A percentile compares a stretch with the other conserved stretches of the same genome.
These are phyloP conservation scores for Verruconis gallopava DNA, from an alignment of 2,329 filamentous ascomycete species.

Conservation along the genomic window DNA sequence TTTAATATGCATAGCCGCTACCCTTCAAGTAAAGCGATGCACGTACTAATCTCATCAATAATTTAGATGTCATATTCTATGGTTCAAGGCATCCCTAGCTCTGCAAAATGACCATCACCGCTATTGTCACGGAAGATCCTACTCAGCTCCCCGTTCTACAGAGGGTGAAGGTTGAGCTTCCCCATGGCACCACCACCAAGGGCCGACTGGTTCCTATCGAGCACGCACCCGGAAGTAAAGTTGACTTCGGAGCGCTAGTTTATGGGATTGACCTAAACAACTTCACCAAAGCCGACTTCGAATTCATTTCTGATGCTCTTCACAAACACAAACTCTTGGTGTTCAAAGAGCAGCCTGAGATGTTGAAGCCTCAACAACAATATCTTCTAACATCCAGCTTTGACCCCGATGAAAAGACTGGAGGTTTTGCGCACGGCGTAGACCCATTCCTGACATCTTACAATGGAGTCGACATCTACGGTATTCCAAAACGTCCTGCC, in stretches of 20 bases:
- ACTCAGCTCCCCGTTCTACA: background rate
- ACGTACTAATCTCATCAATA: no score
- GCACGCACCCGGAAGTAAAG: background rate
- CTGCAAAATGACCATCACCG: background rate
- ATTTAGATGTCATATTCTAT: no score
- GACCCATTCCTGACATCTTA: slow-evolving; percentile 6
- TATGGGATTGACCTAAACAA: slow-evolving; percentile 7
- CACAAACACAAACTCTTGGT: slow-evolving; percentile 7
- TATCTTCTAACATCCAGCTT: slow-evolving; percentile 1
- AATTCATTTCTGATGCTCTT: slow-evolving; percentile 4
- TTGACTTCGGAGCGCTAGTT: slow-evolving; percentile 4
- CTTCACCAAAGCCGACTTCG: slow-evolving; percentile 6
- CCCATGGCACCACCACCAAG: slow-evolving; percentile 1
- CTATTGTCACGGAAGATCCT: background rate
- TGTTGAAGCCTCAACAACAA: slow-evolving; percentile 5
- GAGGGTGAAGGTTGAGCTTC: background rate
- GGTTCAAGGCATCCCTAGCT: no score
- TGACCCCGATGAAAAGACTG: slow-evolving; percentile 6
- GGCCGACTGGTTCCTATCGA: slow-evolving; percentile 1
- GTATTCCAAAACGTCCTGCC: slow-evolving; percentile 4
- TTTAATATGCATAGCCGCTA: no score
- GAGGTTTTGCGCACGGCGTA: slow-evolving; percentile 4
- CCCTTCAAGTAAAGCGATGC: no score
- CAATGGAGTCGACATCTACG: slow-evolving; percentile 6
- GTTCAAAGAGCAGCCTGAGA: slow-evolving; percentile 2